Evolutionary conservation across 2,329 filamentous ascomycete species (phyloP).

Genomic region (Hortaea sp.): DNA sequence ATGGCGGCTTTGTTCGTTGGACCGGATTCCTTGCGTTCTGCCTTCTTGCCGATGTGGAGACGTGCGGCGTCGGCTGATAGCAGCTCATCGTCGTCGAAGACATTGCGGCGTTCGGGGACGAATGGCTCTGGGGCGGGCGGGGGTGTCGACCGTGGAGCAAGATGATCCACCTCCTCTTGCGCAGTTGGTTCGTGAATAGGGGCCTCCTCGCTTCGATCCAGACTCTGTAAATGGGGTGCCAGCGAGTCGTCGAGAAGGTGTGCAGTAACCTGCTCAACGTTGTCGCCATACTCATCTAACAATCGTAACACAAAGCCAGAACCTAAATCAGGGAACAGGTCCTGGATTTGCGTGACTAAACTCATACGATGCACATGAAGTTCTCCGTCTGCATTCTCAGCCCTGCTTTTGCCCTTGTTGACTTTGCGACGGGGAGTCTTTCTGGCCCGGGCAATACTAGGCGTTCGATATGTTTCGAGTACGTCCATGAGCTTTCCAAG

Average conservation of each 20-base stretch:
- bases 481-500: constrained; percentile 51
- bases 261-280: constrained; percentile 69
- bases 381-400: constrained; percentile 30
- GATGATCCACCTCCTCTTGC: constrained; percentile 23
- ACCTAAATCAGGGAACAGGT: constrained; percentile 81
- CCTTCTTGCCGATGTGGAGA: constrained; percentile 66
- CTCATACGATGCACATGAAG: constrained; percentile 75
- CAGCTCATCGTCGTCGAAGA: constrained; percentile 70
- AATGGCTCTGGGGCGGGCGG: constrained; percentile 20
- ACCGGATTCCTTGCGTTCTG: constrained; percentile 36
- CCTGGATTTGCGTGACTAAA: constrained; percentile 80
- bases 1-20: constrained; percentile 76
- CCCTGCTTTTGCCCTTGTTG: constrained; percentile 59
- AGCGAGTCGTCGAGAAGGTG: constrained; percentile 72
- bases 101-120: constrained; percentile 54
- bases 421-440: constrained; percentile 47
- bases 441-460: constrained; percentile 43
- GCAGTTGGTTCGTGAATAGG: constrained; percentile 26
- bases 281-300: constrained; percentile 66
- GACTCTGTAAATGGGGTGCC: constrained; percentile 53
- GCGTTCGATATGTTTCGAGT: constrained; percentile 47
- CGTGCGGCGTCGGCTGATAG: constrained; percentile 56
- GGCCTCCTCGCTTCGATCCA: constrained; percentile 57
- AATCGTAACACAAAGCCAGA: constrained; percentile 71
- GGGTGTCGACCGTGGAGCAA: constrained; percentile 52